phyloP scores from a whole-genome alignment of 805 yeast genomes.

The Saccharomycopsis fodiens region DNA sequence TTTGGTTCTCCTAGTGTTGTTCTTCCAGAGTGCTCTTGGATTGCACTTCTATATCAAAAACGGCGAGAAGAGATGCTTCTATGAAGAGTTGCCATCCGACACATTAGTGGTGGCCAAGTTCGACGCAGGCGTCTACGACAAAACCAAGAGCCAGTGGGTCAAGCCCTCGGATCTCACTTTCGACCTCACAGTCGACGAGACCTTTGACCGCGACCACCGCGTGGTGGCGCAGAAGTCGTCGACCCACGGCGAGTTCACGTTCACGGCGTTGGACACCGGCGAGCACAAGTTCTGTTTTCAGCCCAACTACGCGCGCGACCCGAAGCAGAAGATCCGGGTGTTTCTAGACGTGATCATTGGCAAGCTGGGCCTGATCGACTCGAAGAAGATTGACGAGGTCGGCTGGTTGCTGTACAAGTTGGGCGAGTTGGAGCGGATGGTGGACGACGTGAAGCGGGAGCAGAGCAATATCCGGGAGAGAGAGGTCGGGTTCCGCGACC shows the following conservation, averaged over 20 bases:
- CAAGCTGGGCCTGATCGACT: slow-evolving; percentile 56
- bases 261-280: slow-evolving; percentile 76
- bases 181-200: slow-evolving; percentile 37
- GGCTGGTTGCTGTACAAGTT: slow-evolving; percentile 49
- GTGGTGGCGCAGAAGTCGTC: slow-evolving; percentile 62
- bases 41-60: slow-evolving; percentile 76
- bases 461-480: slow-evolving; percentile 57
- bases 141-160: slow-evolving; percentile 32
- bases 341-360: slow-evolving; percentile 67
- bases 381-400: slow-evolving; percentile 47
- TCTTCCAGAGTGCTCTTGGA: slow-evolving; percentile 21
- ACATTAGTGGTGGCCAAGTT: slow-evolving; percentile 77
- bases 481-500: slow-evolving; percentile 71
- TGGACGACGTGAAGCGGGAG: slow-evolving; percentile 54
- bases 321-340: slow-evolving; percentile 50
- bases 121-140: slow-evolving; percentile 57
- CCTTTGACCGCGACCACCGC: slow-evolving; percentile 75
- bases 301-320: slow-evolving; percentile 35
- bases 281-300: slow-evolving; percentile 80
- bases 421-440: slow-evolving; percentile 46
- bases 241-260: slow-evolving; percentile 62
- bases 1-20: background rate
- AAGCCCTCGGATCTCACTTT: slow-evolving; percentile 45
- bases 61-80: slow-evolving; percentile 75
- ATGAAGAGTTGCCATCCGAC: slow-evolving; percentile 67